These are phyloP conservation scores for Ophiosphaerella korrae DNA, from an alignment of 2,329 filamentous ascomycete genomes.

Conservation along the genomic window DNA sequence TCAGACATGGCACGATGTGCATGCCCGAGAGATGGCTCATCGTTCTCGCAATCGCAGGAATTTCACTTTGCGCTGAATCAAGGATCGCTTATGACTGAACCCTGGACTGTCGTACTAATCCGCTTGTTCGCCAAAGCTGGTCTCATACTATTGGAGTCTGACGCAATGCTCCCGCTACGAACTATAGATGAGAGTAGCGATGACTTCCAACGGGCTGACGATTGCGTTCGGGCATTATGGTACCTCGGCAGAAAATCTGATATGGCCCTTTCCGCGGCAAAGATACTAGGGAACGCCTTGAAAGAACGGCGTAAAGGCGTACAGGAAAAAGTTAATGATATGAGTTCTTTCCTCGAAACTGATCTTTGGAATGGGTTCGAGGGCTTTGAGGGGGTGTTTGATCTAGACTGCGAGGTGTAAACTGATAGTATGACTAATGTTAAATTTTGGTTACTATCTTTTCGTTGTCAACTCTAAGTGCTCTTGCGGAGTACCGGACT, in stretches of 20 bases:
- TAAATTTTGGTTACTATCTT: background rate
- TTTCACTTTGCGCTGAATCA: constrained; percentile 62
- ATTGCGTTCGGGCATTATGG: constrained; percentile 60
- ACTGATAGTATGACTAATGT: constrained; percentile 4
- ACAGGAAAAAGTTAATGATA: constrained; percentile 28
- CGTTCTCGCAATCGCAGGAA: constrained; percentile 44
- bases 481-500: no score
- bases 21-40: constrained; percentile 39
- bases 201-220: constrained; percentile 49
- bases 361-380: constrained; percentile 37
- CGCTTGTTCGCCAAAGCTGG: constrained; percentile 59
- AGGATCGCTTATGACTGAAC: constrained; percentile 63
- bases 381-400: constrained; percentile 22
- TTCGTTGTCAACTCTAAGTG: background rate
- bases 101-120: constrained; percentile 63
- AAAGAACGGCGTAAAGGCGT: constrained; percentile 29
- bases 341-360: constrained; percentile 29
- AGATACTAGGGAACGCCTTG: constrained; percentile 44
- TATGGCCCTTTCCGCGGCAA: constrained; percentile 52
- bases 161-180: constrained; percentile 18
- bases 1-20: constrained; percentile 57
- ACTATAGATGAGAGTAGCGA: constrained; percentile 22
- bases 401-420: constrained; percentile 23
- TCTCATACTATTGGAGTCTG: constrained; percentile 47
- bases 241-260: constrained; percentile 63